Base-by-base conservation (phyloP, 164 flowering plant species). In the Nymphaea thermarum region DNA sequence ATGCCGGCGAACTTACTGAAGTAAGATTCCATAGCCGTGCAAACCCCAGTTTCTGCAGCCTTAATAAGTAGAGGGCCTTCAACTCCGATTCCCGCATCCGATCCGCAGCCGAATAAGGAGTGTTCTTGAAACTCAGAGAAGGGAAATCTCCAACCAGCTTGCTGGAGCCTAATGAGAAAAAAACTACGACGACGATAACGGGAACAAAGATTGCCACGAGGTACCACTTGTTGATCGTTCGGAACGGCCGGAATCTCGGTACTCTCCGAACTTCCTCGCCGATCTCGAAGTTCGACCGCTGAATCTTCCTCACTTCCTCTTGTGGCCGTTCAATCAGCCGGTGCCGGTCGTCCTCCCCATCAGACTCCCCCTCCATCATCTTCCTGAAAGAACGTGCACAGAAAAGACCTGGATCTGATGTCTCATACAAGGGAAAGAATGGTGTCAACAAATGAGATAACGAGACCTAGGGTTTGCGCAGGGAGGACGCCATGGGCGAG, bases 81-180 rank as follows among this genome's bases (percentile, higher is more conserved):
- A 95, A 73, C 60, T 92, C 90, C 16, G 97, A 76, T 68, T 95
- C 99, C 65, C 88, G 77, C 86, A 89, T 80, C 10, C 74, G 81
- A 73, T 75, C 81, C 14, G 64, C 10, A 4, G 66, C 36, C 5
- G 85, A 66, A 59, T 71, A 73, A 43, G 60, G 25, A 36, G n/a
- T 4, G 63, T 8, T 44, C 4, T 59, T 62, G 18, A 75, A 3
- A 70, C 42, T 47, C 55, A 7, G 4, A 7, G 55, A 47, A 16
- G 84, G 70, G 51, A 75, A 4, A 62, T 67, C 77, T 62, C 73
- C 75, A 68, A 86, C 86, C 42, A 80, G 36, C 42, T 47, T 69
- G 16, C 80, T 73, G 44, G 83, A 12, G 71, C 85, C 89, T 71
- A 77, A 43, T 51, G 87, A 78, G 78, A 86, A 82, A 66, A 66